A percentile compares a stretch with the other conserved stretches of the same genome.
Evolutionary conservation across 2,329 filamentous ascomycete genomes (phyloP).

Genomic region (Colletotrichum endophyticum): DNA sequence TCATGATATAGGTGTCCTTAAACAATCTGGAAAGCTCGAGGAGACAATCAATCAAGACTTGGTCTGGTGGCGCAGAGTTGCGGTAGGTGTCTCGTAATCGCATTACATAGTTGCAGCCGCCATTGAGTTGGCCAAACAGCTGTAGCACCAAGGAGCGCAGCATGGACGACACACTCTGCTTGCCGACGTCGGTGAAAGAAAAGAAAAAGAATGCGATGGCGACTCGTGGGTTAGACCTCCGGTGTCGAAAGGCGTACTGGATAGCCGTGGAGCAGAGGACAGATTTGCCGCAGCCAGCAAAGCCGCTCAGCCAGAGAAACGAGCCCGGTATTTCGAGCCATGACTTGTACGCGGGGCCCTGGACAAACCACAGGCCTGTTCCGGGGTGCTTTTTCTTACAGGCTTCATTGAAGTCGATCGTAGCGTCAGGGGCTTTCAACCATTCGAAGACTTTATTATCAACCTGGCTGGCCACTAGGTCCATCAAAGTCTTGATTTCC

Average conservation of each 20-base stretch:
- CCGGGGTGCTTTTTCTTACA: slow-evolving; percentile 32
- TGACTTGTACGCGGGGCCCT: slow-evolving; percentile 22
- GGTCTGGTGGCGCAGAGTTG: neutral
- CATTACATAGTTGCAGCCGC: neutral
- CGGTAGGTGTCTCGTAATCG: neutral
- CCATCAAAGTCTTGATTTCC: slow-evolving; percentile 29
- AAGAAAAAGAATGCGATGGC: slow-evolving; percentile 45
- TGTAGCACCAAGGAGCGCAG: slow-evolving; percentile 38
- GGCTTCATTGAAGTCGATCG: slow-evolving; percentile 35
- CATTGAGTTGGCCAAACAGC: slow-evolving; percentile 26
- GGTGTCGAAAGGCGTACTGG: slow-evolving; percentile 27
- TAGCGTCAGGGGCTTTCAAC: slow-evolving; percentile 40
- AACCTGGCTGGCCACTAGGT: slow-evolving; percentile 30
- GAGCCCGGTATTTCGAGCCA: slow-evolving; percentile 33
- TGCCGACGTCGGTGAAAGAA: slow-evolving; percentile 37
- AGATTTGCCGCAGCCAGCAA: slow-evolving; percentile 44
- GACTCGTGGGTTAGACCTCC: slow-evolving; percentile 22
- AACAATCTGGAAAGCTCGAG: slow-evolving; percentile 28
- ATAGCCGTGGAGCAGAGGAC: slow-evolving; percentile 41
- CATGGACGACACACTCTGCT: slow-evolving; percentile 34
- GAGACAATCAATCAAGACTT: slow-evolving; percentile 21
- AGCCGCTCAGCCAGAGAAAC: slow-evolving; percentile 43
- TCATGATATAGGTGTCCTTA: slow-evolving; percentile 34
- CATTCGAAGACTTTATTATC: slow-evolving; percentile 29
- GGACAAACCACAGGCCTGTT: slow-evolving; percentile 40